Evolutionary conservation across 805 yeast species (phyloP).

Genomic region (Candida manassasensis): DNA sequence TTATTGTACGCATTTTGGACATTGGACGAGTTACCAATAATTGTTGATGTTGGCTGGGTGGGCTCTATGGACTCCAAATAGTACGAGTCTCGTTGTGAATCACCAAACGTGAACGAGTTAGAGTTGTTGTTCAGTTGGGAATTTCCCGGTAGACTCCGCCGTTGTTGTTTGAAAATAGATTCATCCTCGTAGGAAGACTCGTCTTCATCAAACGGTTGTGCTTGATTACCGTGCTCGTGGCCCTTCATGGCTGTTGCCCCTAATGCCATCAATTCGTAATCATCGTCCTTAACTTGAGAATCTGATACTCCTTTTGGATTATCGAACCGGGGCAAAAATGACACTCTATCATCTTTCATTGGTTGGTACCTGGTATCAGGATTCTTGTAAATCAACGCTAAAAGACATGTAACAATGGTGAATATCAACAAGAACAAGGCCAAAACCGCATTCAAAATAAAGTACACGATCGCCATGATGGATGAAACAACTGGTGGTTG

Average conservation of each 20-base stretch:
- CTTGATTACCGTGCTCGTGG: conserved; percentile 39
- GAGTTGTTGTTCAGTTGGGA: conserved; percentile 2
- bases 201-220: conserved; percentile 13
- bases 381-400: conserved; percentile 81
- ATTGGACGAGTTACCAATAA: conserved; percentile 35
- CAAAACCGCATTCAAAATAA: conserved; percentile 83
- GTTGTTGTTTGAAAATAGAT: conserved; percentile 1
- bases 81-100: conserved; percentile 24
- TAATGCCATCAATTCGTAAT: conserved; percentile 65
- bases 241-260: conserved; percentile 69
- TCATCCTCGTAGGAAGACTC: conserved; percentile 9
- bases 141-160: conserved; percentile 1
- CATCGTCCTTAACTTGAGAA: conserved; percentile 22
- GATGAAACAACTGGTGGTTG: conserved; percentile 89
- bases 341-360: conserved; percentile 91
- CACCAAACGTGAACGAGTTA: conserved; percentile 10
- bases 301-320: conserved; percentile 15
- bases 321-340: conserved; percentile 77
- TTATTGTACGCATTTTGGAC: conserved; percentile 22
- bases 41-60: conserved; percentile 40
- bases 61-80: conserved; percentile 30
- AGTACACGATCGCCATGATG: conserved; percentile 85
- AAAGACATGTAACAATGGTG: conserved; percentile 80
- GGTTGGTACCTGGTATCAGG: conserved; percentile 96
- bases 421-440: conserved; percentile 77